Conservation (phyloP, 2,329 filamentous ascomycete genomes). For the Aureobasidium sp. region DNA sequence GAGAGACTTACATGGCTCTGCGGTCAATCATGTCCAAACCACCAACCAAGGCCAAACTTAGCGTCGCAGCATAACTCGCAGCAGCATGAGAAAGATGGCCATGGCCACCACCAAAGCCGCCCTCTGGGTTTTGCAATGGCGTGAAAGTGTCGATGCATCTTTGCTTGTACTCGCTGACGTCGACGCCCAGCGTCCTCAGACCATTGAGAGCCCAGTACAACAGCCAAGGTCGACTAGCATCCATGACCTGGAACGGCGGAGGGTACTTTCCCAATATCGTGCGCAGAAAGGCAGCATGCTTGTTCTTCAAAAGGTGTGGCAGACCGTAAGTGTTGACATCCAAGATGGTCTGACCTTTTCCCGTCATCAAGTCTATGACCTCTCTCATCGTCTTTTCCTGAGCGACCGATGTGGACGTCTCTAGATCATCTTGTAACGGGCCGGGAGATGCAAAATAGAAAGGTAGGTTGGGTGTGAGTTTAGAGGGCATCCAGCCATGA, state of each 20-base stretch:
- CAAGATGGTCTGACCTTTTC: slow-evolving; percentile 43
- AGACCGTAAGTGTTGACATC: slow-evolving; percentile 62
- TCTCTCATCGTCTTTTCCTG: slow-evolving; percentile 64
- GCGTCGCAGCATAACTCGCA: slow-evolving; percentile 75
- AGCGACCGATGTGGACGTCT: slow-evolving; percentile 59
- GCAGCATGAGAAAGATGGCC: slow-evolving; percentile 86
- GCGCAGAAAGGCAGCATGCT: slow-evolving; percentile 56
- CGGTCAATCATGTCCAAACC: slow-evolving; percentile 73
- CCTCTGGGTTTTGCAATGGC: slow-evolving; percentile 72
- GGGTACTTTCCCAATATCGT: slow-evolving; percentile 55
- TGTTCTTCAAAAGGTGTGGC: slow-evolving; percentile 61
- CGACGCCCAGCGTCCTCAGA: slow-evolving; percentile 68
- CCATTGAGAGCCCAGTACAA: slow-evolving; percentile 85
- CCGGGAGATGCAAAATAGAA: slow-evolving; percentile 53
- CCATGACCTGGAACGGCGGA: slow-evolving; percentile 61
- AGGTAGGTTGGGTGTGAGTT: slow-evolving; percentile 28
- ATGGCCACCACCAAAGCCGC: slow-evolving; percentile 90
- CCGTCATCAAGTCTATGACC: slow-evolving; percentile 61
- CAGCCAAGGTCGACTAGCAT: slow-evolving; percentile 88
- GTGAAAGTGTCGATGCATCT: slow-evolving; percentile 62
- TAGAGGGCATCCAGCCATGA: slow-evolving; percentile 17
- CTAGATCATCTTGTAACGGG: slow-evolving; percentile 57
- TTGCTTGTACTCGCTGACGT: slow-evolving; percentile 58
- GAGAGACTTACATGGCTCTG: slow-evolving; percentile 54
- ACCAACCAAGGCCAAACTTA: slow-evolving; percentile 72